These are phyloP conservation scores for Neurospora tetraspora DNA, from an alignment of 495 filamentous ascomycete genomes.

Conservation along the genomic window DNA sequence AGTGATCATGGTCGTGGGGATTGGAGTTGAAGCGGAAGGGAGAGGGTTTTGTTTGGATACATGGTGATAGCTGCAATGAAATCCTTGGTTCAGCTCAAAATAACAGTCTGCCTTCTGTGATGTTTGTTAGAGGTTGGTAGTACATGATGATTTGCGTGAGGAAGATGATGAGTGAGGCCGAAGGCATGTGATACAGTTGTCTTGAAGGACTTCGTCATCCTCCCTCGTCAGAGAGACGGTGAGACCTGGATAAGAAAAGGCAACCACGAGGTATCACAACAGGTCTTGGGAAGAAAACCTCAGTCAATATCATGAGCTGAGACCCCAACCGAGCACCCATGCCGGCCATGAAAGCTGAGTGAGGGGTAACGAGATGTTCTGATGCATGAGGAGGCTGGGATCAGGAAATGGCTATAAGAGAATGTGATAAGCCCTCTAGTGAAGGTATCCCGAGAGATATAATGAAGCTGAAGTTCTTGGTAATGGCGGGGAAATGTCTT, in stretches of 20 bases:
- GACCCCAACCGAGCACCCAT: neutral
- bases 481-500: neutral
- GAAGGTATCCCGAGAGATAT: neutral
- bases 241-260: neutral
- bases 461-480: neutral
- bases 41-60: neutral
- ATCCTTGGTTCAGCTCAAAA: neutral
- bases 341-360: neutral
- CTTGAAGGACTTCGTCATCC: neutral
- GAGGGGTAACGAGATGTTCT: neutral
- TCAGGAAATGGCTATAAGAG: neutral
- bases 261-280: neutral
- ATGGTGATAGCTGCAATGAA: neutral
- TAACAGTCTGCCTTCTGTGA: neutral
- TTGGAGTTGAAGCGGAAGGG: neutral
- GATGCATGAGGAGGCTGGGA: neutral
- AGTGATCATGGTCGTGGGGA: neutral
- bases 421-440: neutral
- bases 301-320: neutral
- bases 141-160: neutral
- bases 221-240: neutral
- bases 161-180: neutral
- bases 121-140: neutral
- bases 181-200: neutral
- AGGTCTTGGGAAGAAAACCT: neutral